These are phyloP conservation scores for Letharia columbiana DNA, from an alignment of 495 filamentous ascomycete species.

Conservation along the genomic window DNA sequence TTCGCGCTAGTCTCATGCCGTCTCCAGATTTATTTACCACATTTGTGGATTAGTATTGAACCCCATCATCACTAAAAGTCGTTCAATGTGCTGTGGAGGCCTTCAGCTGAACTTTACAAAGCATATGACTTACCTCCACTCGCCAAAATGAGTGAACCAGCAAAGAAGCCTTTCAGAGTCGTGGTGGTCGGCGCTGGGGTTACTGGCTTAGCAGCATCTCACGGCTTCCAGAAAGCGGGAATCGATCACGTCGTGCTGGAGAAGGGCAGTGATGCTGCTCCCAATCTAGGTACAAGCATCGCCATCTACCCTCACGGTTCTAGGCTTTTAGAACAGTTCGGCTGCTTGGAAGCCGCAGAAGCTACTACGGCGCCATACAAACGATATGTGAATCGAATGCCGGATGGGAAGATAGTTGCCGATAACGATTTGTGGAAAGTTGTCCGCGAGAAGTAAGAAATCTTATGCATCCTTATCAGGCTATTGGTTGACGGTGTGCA, in stretches of 20 bases:
- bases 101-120: no score
- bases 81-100: no score
- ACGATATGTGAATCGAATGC: slow-evolving; percentile 20
- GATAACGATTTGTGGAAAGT: slow-evolving; percentile 16
- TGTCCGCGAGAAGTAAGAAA: slow-evolving; percentile 22
- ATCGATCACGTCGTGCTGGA: slow-evolving; percentile 48
- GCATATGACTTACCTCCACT: no score
- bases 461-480: background rate
- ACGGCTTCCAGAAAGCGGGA: slow-evolving; percentile 34
- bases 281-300: slow-evolving; percentile 36
- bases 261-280: slow-evolving; percentile 29
- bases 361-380: slow-evolving; percentile 21
- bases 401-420: slow-evolving; percentile 21
- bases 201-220: slow-evolving; percentile 41
- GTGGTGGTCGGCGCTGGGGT: slow-evolving; percentile 48
- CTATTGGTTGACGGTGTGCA: background rate
- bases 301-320: slow-evolving; percentile 32
- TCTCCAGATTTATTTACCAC: no score
- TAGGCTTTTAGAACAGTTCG: slow-evolving; percentile 44
- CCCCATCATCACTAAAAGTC: no score
- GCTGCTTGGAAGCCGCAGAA: slow-evolving; percentile 29
- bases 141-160: no score
- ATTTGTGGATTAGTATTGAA: no score
- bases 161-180: slow-evolving; percentile 32
- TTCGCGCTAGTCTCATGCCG: no score